These are phyloP conservation scores for Diplotaxis tenuifolia DNA, from an alignment of 345 rosid genomes.

Conservation along the genomic window DNA sequence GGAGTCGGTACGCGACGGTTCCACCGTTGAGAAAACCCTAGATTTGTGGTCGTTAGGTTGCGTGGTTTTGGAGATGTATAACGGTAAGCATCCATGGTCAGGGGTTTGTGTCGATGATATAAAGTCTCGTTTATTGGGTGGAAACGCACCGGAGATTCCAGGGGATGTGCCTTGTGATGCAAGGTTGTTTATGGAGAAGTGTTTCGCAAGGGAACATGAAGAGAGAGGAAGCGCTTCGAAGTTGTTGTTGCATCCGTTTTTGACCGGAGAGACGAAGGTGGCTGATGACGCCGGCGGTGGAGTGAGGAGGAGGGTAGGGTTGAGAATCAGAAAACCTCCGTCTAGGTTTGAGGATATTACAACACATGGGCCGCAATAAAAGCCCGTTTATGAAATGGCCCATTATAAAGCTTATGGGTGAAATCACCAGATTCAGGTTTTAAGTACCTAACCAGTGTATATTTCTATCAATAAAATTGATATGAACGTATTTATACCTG, in stretches of 20 bases:
- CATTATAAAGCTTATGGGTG: neutral
- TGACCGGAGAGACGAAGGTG: neutral
- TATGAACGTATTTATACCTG: neutral
- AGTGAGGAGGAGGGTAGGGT: slow-evolving; percentile 19
- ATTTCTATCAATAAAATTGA: neutral
- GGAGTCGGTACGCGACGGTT: slow-evolving; percentile 8
- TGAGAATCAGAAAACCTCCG: slow-evolving; percentile 19
- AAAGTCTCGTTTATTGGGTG: neutral
- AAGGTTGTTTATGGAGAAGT: slow-evolving; percentile 24
- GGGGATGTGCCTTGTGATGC: slow-evolving; percentile 22
- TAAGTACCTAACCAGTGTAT: neutral
- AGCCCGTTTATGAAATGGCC: slow-evolving; percentile 9
- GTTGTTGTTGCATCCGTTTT: slow-evolving; percentile 33
- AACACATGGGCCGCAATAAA: neutral
- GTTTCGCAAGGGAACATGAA: slow-evolving; percentile 23
- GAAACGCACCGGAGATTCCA: slow-evolving; percentile 16
- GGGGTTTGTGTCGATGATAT: neutral
- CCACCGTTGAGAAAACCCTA: slow-evolving; percentile 24
- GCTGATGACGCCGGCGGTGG: neutral
- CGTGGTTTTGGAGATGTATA: slow-evolving; percentile 29
- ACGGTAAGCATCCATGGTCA: slow-evolving; percentile 18
- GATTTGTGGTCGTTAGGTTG: slow-evolving; percentile 39
- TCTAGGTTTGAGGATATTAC: neutral
- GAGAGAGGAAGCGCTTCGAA: slow-evolving; percentile 32
- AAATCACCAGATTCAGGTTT: neutral